Evolutionary conservation across 805 yeast genomes (phyloP).

Genomic region (Pichia deserticola): DNA sequence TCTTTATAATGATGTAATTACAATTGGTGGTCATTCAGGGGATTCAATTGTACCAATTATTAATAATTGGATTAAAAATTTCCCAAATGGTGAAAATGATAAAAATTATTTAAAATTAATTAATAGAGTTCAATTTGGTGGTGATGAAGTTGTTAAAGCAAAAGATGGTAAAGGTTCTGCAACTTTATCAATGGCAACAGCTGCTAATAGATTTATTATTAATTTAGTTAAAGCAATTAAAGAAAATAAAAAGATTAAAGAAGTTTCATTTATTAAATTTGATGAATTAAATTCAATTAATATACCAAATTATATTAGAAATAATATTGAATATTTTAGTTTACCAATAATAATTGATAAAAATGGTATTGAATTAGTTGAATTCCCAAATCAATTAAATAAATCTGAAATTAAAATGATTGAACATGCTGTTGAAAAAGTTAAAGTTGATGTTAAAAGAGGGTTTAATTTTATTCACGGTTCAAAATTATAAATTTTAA

Average conservation of each 20-base stretch:
- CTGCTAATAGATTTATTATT: conserved; percentile 77
- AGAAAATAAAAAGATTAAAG: conserved; percentile 26
- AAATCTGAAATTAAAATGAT: conserved; percentile 13
- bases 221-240: conserved; percentile 24
- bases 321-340: conserved; percentile 38
- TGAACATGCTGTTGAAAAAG: conserved; percentile 12
- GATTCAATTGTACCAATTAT: conserved; percentile 46
- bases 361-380: conserved; percentile 26
- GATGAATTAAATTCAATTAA: conserved; percentile 41
- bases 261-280: conserved; percentile 46
- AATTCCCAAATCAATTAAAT: conserved; percentile 13
- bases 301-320: conserved; percentile 9
- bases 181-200: conserved; percentile 92
- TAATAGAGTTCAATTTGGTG: conserved; percentile 79
- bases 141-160: conserved; percentile 94
- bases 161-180: conserved; percentile 94
- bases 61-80: conserved; percentile 36
- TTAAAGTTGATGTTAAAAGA: conserved; percentile 16
- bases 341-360: conserved; percentile 36
- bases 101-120: conserved; percentile 44
- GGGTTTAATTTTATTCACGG: conserved; percentile 20
- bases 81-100: conserved; percentile 5
- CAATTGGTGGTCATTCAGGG: conserved; percentile 54
- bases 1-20: conserved; percentile 37
- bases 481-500: conserved; percentile 11